A percentile compares a stretch with the other conserved stretches of the same genome.
These are phyloP conservation scores for Sapria himalayana DNA, from an alignment of 345 rosid species.

Conservation along the genomic window DNA sequence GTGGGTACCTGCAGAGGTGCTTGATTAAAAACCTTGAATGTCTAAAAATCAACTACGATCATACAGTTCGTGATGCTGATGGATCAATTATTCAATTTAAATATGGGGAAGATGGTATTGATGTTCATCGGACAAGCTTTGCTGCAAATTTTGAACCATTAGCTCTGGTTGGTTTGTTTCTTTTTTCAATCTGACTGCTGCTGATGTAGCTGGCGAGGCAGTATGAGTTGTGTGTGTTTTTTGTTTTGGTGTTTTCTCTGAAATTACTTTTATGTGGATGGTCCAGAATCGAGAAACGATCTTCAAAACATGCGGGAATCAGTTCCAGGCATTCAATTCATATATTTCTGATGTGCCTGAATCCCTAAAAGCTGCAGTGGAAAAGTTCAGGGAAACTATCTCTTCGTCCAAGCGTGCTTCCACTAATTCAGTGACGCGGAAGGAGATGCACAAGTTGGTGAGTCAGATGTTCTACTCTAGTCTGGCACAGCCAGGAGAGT, in stretches of 20 bases:
- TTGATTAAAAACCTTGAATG: conserved; percentile 88
- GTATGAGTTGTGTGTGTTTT: conserved; percentile 1
- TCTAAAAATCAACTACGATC: conserved; percentile 72
- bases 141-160: conserved; percentile 52
- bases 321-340: conserved; percentile 21
- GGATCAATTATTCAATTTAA: conserved; percentile 80
- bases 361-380: conserved; percentile 44
- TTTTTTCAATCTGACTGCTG: conserved; percentile 7
- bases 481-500: conserved; percentile 98
- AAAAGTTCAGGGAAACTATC: conserved; percentile 26
- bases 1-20: conserved; percentile 98
- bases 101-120: conserved; percentile 97
- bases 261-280: too few relatives aligned
- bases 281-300: conserved; percentile 75
- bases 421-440: conserved; percentile 17
- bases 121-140: conserved; percentile 76
- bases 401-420: conserved; percentile 17
- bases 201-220: too few relatives aligned
- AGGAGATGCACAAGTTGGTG: conserved; percentile 38
- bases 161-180: conserved; percentile 21
- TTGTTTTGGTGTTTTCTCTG: conserved; percentile 7
- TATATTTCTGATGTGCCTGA: conserved; percentile 37
- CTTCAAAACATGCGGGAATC: conserved; percentile 18
- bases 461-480: conserved; percentile 52
- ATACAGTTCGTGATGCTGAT: conserved; percentile 91